These are phyloP conservation scores for Raffaelea arxii DNA, from an alignment of 2,329 filamentous ascomycete genomes.

Conservation along the genomic window DNA sequence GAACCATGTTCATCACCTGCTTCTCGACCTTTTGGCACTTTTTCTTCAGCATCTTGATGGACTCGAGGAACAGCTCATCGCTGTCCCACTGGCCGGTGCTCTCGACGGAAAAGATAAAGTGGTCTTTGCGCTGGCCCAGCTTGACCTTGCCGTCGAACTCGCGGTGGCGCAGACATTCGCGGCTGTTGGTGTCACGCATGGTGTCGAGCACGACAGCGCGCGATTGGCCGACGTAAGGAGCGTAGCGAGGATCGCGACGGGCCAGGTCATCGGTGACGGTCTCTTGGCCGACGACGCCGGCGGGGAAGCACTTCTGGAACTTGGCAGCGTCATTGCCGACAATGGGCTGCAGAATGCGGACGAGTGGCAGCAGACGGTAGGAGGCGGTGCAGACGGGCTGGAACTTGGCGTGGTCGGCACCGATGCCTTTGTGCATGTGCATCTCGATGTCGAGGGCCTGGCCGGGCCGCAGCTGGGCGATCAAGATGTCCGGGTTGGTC, in stretches of 20 bases:
- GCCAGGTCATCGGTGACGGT: slow-evolving; percentile 61
- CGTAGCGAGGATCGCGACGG: slow-evolving; percentile 52
- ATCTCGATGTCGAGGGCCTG: slow-evolving; percentile 80
- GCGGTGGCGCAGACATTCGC: slow-evolving; percentile 81
- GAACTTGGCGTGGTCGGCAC: slow-evolving; percentile 93
- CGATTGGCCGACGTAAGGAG: slow-evolving; percentile 65
- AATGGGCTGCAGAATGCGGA: slow-evolving; percentile 76
- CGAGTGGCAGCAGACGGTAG: slow-evolving; percentile 83
- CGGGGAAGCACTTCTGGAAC: slow-evolving; percentile 81
- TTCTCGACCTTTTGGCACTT: slow-evolving; percentile 70
- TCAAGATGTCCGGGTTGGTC: slow-evolving; percentile 83
- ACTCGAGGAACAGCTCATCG: slow-evolving; percentile 86
- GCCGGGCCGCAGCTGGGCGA: slow-evolving; percentile 86
- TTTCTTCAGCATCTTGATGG: slow-evolving; percentile 71
- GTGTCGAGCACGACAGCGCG: slow-evolving; percentile 83
- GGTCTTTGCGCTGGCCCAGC: slow-evolving; percentile 79
- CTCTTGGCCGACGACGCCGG: slow-evolving; percentile 76
- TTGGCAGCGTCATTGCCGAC: slow-evolving; percentile 79
- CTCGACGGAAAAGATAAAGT: slow-evolving; percentile 96
- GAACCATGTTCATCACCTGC: slow-evolving; percentile 57
- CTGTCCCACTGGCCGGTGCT: slow-evolving; percentile 93
- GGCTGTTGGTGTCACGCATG: slow-evolving; percentile 90
- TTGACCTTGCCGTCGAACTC: slow-evolving; percentile 96
- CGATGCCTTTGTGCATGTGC: slow-evolving; percentile 92
- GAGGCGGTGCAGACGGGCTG: slow-evolving; percentile 91